Evolutionary conservation across 2,329 filamentous ascomycete genomes (phyloP).

Genomic region (Verticillium klebahnii): DNA sequence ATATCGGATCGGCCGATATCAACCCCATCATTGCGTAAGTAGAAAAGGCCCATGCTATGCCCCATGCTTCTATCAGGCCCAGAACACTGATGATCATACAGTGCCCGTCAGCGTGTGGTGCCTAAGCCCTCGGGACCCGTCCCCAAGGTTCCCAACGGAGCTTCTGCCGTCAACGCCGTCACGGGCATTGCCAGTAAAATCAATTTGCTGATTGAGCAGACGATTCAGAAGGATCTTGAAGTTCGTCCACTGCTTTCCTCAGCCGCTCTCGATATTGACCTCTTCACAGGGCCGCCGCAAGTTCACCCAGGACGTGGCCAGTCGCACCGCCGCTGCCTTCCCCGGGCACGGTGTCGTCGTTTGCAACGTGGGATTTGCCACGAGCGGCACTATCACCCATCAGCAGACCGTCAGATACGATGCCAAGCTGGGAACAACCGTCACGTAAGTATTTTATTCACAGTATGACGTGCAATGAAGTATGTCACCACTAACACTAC

Average conservation of each 20-base stretch:
- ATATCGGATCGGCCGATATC: not conserved
- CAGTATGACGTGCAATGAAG: not conserved
- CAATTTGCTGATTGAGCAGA: slow-evolving; percentile 1
- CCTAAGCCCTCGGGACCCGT: not conserved
- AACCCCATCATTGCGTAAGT: not conserved
- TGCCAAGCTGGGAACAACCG: not conserved
- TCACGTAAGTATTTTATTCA: not conserved
- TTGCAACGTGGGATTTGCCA: not conserved
- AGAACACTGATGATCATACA: not conserved
- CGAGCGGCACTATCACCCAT: not conserved
- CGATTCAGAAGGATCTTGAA: not conserved
- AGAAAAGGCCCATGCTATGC: not conserved
- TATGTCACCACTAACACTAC: not conserved
- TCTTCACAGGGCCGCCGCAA: not conserved
- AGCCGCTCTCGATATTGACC: not conserved
- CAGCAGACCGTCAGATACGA: not conserved
- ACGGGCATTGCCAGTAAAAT: not conserved
- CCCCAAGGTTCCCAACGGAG: not conserved
- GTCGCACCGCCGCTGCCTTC: not conserved
- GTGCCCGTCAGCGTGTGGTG: not conserved
- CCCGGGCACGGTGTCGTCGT: not conserved
- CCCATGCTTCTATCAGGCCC: too few species aligned
- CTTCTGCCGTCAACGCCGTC: not conserved
- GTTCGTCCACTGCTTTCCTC: not conserved
- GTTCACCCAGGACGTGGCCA: slow-evolving; percentile 1